These are phyloP conservation scores for Berberis vulgaris DNA, from an alignment of 164 flowering plant species.

Conservation along the genomic window DNA sequence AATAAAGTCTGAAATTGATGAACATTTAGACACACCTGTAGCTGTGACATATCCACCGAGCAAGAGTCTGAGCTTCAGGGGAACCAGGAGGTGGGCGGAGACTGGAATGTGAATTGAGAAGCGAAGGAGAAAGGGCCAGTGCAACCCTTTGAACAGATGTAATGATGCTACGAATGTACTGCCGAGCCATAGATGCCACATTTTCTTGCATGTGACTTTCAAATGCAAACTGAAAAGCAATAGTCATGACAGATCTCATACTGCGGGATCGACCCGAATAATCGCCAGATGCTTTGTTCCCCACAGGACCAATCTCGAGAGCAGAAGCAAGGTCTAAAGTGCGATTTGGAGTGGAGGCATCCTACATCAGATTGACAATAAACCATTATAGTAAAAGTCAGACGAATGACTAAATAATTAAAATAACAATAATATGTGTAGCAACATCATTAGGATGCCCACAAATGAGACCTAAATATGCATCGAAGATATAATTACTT, in stretches of 20 bases:
- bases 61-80: conserved; percentile 93
- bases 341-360: conserved; percentile 85
- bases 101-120: conserved; percentile 48
- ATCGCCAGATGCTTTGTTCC: conserved; percentile 49
- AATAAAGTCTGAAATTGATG: too few species aligned
- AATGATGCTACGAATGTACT: conserved; percentile 87
- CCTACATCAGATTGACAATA: conserved; percentile 31
- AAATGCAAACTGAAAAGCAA: conserved; percentile 91
- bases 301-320: conserved; percentile 74
- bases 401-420: too few species aligned
- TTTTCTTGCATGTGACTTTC: conserved; percentile 88
- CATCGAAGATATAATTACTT: too few species aligned
- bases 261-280: conserved; percentile 30
- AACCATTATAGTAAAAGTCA: too few species aligned
- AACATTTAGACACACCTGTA: conserved; percentile 41
- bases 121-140: conserved; percentile 84
- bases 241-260: conserved; percentile 92
- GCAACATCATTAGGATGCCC: too few species aligned
- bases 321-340: conserved; percentile 97
- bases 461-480: too few species aligned
- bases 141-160: conserved; percentile 97
- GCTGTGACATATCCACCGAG: conserved; percentile 87
- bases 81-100: conserved; percentile 65
- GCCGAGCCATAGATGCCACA: conserved; percentile 96
- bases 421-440: too few species aligned